Evolutionary conservation across 2,329 filamentous ascomycete genomes (phyloP).

Genomic region (Arthrobotrys conoides): DNA sequence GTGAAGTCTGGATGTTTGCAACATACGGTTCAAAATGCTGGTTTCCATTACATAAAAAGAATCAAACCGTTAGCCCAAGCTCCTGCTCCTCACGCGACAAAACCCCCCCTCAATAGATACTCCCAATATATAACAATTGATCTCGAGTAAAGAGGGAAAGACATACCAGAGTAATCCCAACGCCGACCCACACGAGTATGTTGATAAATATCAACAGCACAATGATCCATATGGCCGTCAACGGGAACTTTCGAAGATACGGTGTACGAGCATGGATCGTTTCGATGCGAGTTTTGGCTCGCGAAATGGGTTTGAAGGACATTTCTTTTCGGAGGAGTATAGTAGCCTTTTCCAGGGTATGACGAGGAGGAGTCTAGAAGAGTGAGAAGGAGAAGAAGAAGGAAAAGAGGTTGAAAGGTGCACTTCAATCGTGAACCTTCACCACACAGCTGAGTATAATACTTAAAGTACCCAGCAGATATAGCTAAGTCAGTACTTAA

Average conservation of each 20-base stretch:
- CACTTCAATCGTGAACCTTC: too few species aligned
- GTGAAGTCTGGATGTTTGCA: background rate
- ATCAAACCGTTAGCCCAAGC: constrained; percentile 26
- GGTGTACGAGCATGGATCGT: constrained; percentile 55
- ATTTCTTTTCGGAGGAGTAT: background rate
- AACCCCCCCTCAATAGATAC: background rate
- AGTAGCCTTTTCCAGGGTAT: background rate
- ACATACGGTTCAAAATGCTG: constrained; percentile 60
- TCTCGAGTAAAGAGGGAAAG: background rate
- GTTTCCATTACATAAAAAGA: constrained; percentile 46
- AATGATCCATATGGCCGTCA: constrained; percentile 70
- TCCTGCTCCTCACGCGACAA: constrained; percentile 18
- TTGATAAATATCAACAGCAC: constrained; percentile 70
- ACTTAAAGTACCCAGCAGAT: too few species aligned
- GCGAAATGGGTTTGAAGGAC: constrained; percentile 19
- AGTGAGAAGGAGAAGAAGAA: too few species aligned
- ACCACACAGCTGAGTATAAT: too few species aligned
- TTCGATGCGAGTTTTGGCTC: constrained; percentile 33
- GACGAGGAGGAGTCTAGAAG: too few species aligned
- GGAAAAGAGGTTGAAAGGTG: too few species aligned
- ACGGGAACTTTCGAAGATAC: constrained; percentile 64
- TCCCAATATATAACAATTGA: background rate
- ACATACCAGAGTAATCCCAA: constrained; percentile 69
- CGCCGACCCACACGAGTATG: constrained; percentile 71
- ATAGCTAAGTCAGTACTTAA: background rate